Base-by-base conservation (phyloP, 352 stramenopile species). In the Globisporangium okanoganense region DNA sequence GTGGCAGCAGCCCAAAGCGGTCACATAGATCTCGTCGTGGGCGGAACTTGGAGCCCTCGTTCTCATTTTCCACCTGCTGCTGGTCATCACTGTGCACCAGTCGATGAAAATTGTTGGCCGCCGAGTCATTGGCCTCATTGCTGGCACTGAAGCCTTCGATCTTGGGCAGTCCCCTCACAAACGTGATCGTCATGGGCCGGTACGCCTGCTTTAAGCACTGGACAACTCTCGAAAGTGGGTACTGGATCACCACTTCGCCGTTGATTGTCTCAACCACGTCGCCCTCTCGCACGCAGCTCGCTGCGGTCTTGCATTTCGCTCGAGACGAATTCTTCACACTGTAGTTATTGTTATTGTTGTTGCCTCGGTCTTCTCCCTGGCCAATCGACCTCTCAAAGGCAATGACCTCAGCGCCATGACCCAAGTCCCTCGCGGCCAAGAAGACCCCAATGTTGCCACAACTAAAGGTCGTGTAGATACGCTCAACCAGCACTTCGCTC, bases 251-350 rank as follows among this genome's bases (percentile, higher is more conserved):
- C 22, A 70, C 44, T 36, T 80, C 67, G 38, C 76, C 76, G 38
- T 83, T 82, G 55, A 85, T 72, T 14, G 70, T 75, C 49, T 85
- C 73, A 5, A 85, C 29, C 0, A 82, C 50, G 40, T 85, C 76
- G 54, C 58, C 58, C 50, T 45, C 66, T 33, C 31, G 51, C 25
- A 72, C 38, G 31, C 43, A 48, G 4, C 36, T 43, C 10, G 24
- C 27, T 9, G 50, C 38, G 13, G 20, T 33, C 14, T 24, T 36
- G 18, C 22, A 41, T 33, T 7, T 33, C 29, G 6, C 6, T 3
- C 29, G 29, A 3, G 6, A 33, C 29, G 29, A 33, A 33, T 33
- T 33, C 3, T 33, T 6, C 3, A 33, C 29, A 18, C 1, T 41
- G 33, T 35, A 5, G 35, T 35, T 48, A 29, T 33, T 54, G 13